Evolutionary conservation across 805 yeast species (phyloP), one percentile per base, ranked within the genome.

Genomic region (Groenewaldozyma salmanticensis): DNA sequence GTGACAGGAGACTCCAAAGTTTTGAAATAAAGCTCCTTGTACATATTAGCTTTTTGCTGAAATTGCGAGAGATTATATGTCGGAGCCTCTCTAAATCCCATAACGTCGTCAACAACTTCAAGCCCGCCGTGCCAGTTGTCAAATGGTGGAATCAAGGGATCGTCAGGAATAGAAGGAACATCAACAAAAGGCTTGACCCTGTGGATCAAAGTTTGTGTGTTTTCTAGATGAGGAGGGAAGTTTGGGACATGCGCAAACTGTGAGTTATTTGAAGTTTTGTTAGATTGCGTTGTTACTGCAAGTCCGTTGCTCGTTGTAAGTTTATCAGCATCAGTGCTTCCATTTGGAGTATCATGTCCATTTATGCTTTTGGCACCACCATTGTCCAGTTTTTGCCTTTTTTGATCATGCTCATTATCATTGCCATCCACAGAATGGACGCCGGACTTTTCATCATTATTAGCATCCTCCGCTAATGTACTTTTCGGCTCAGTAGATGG

Each of bases 21-120:
- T 13, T 35, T 43, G 18, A 52, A 50, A 21, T 38, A 48, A 22
- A 43, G 38, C 20, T 52, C 52, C 17, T 53, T 50, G 58, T 70
- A 64, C 52, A 62, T 62, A 43, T 64, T 54, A 42, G 77, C 75
- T 45, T 74, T 75, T 38, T 75, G 81, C 57, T 70, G 70, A 52
- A 73, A 78, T 50, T 78, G 80, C 27, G 71, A 64, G 44, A 80
- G 58, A 22, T 71, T 72, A 59, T 74, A 76, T 4, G 71, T 50
- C 0, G 81, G 70, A 0, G 80, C 69, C 35, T 62, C 59, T 42
- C 67, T 70, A 1, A 61, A 47, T 39, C 64, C 66, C 33, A 58
- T 62, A 19, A 58, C 53, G 1, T 66, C 58, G 15, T 54, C 55
- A 50, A 72, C 78, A 7, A 60, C 60, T 17, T 59, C 66, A 4